Base-by-base conservation (phyloP, 139 green algal genomes). In the Haematococcus sp. region DNA sequence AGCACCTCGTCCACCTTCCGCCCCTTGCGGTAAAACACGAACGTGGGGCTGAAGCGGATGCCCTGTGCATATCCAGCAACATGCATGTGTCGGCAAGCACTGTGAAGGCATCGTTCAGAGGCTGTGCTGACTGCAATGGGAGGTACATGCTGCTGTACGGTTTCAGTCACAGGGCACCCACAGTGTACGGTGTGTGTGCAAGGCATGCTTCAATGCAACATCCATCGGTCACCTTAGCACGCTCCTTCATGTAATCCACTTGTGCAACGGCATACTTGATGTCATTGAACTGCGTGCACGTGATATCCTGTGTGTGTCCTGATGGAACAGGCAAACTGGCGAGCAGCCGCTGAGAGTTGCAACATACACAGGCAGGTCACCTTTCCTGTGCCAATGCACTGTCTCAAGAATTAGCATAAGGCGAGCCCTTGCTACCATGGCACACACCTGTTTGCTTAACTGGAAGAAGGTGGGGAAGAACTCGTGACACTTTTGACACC, bases 211-310 rank as follows among this genome's bases (percentile, higher is more conserved):
- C n/a, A n/a, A n/a, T n/a, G n/a, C n/a, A n/a, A 30, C 25, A 54
- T 23, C 15, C 4, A 49, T 15, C 3, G 17, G 61, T 20, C 17
- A 84, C 78, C 74, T 77, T 77, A 19, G 77, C 54, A 22, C 64
- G 70, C 9, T 86, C 69, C 25, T 85, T 68, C 75, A 93, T 86
- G 32, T 82, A 87, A 65, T 93, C 88, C 25, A 92, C 87, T 60
- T 94, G 89, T 0, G 88, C 89, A 9, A 94, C 85, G 0, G 84
- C 89, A 69, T 92, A 94, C 55, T 79, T 82, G 30, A 88, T 52
- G 28, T 79, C 34, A 0, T 71, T 68, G 69, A 81, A 91, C 76
- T 89, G 84, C 65, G 32, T 15, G n/a, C 32, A 65, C 40, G n/a
- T n/a, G n/a, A n/a, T n/a, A n/a, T n/a, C n/a, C n/a, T n/a, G n/a